A percentile compares a stretch with the other conserved stretches of the same genome.
These are phyloP conservation scores for Dalbergia oliveri DNA, from an alignment of 306 rosid genomes.

Conservation along the genomic window DNA sequence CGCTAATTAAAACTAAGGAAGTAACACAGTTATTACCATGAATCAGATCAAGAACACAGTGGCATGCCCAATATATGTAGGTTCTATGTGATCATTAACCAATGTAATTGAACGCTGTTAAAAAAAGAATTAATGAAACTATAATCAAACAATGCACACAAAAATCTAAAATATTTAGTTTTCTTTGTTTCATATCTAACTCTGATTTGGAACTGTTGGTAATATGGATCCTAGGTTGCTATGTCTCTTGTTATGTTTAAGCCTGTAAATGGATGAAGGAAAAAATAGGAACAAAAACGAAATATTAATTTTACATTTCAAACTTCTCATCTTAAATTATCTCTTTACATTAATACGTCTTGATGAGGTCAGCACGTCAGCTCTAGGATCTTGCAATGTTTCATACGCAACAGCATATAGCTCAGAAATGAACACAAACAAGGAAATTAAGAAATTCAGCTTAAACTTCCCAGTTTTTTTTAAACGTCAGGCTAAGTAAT, in stretches of 20 bases:
- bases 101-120: background rate
- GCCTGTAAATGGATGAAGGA: background rate
- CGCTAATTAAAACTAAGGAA: background rate
- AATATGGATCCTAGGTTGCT: background rate
- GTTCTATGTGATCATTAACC: conserved; percentile 5
- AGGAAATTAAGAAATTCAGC: background rate
- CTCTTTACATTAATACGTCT: background rate
- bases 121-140: background rate
- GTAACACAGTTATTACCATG: background rate
- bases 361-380: conserved; percentile 20
- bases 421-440: conserved; percentile 4
- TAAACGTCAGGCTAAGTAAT: background rate
- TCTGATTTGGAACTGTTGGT: background rate
- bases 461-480: background rate
- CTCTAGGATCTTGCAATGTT: conserved; percentile 37
- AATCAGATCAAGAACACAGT: background rate
- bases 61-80: background rate
- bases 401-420: conserved; percentile 39
- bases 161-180: background rate
- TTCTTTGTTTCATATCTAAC: background rate
- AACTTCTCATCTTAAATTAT: background rate
- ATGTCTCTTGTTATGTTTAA: background rate
- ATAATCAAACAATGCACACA: background rate
- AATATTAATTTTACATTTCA: conserved; percentile 13
- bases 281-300: background rate